Conservation (phyloP, 192 early-diverging fungal species). For the Coemansia nantahalensis region DNA sequence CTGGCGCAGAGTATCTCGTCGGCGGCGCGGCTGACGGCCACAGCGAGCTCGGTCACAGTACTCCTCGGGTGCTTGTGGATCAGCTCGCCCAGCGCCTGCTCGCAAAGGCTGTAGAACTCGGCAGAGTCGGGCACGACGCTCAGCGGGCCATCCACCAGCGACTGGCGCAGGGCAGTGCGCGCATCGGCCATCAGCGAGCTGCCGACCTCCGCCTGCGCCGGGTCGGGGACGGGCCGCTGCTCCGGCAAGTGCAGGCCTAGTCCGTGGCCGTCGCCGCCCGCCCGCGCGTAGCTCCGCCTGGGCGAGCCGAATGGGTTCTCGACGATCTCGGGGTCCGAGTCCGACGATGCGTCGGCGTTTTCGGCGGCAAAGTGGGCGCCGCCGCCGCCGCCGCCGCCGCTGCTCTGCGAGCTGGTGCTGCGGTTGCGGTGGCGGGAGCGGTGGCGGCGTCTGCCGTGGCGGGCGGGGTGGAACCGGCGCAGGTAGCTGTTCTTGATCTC, state of each 20-base stretch:
- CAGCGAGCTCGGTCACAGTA: slow-evolving; percentile 37
- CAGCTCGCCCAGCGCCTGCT: slow-evolving; percentile 27
- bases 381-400: no score
- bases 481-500: slow-evolving; percentile 37
- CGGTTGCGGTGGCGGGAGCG: no score
- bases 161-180: slow-evolving; percentile 6
- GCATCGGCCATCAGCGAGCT: slow-evolving; percentile 24
- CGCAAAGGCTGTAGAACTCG: slow-evolving; percentile 41
- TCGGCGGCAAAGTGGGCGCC: neutral
- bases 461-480: slow-evolving; percentile 21
- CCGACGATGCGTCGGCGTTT: slow-evolving; percentile 17
- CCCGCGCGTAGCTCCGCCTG: slow-evolving; percentile 1
- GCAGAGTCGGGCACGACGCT: slow-evolving; percentile 31
- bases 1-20: slow-evolving; percentile 15
- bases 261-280: neutral
- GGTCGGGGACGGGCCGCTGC: no score
- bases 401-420: slow-evolving; percentile 18
- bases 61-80: slow-evolving; percentile 27
- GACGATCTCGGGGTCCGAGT: slow-evolving; percentile 34
- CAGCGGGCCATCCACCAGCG: slow-evolving; percentile 21
- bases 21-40: slow-evolving; percentile 30
- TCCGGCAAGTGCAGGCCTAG: neutral
- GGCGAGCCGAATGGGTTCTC: slow-evolving; percentile 6
- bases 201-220: no score
- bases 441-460: neutral